Conservation (phyloP, 208 protist species). For the Acanthamoeba lugdunensis region DNA sequence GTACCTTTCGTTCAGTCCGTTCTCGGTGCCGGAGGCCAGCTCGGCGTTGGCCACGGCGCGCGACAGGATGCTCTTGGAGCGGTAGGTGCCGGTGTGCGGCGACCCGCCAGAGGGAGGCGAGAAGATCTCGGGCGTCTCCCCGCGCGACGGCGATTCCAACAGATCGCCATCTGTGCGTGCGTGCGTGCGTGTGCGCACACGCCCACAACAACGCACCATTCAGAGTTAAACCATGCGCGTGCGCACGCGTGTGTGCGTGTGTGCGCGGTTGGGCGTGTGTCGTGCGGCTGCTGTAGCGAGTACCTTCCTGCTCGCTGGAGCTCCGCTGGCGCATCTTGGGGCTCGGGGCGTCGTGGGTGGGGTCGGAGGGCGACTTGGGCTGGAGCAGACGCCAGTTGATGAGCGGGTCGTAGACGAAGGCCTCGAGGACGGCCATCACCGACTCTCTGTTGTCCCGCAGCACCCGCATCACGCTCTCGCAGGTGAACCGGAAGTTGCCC, state of each 20-base stretch:
- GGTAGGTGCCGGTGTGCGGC: neutral
- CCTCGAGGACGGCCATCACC: conserved; percentile 98
- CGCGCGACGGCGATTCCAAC: too few species aligned
- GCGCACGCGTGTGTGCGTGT: too few species aligned
- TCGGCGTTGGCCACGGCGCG: neutral
- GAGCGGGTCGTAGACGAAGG: conserved; percentile 99
- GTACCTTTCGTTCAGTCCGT: conserved; percentile 82
- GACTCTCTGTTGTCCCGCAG: conserved; percentile 96
- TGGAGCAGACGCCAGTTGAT: conserved; percentile 97
- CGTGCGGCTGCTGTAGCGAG: too few species aligned
- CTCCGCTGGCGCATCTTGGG: too few species aligned
- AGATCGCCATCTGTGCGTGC: too few species aligned
- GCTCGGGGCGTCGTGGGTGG: too few species aligned
- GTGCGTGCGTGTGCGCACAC: too few species aligned
- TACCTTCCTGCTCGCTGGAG: neutral
- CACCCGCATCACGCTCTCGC: conserved; percentile 97
- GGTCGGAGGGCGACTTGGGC: neutral
- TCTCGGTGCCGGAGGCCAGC: conserved; percentile 14
- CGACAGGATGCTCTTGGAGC: conserved; percentile 1
- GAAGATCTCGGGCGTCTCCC: too few species aligned
- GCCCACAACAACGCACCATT: too few species aligned
- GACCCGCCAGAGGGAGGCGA: too few species aligned
- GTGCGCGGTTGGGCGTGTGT: too few species aligned
- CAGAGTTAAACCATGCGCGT: too few species aligned
- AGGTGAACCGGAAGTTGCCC: conserved; percentile 97